Base-by-base conservation (phyloP, 1,284 basidiomycete genomes). In the Leccinum variabile region DNA sequence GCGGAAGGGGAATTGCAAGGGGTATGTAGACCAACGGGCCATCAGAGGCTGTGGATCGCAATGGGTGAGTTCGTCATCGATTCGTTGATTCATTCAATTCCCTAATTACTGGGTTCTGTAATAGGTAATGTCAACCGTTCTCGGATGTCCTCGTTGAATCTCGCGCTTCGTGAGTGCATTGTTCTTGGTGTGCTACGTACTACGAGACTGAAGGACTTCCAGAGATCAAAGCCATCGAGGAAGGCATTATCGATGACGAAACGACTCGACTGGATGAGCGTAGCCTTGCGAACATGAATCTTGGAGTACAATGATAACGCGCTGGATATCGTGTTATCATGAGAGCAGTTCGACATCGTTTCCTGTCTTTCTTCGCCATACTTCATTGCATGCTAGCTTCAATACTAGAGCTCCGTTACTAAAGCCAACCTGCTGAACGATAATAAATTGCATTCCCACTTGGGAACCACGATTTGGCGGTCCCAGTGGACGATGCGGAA, bases 41-140 rank as follows among this genome's bases (percentile, higher is more conserved):
- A 75, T 63, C 67, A 69, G 39, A 66, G 65, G 55, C 53, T 79
- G 18, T 81, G 75, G 72, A 69, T 80, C 56, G 72, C 75, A 64
- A 72, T 75, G 61, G 75, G 79, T 59, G 62, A 60, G 70, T 59
- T 28, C 30, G 33, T 39, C 39, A 52, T 28, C 9, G n/a, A 18
- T 44, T n/a, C 41, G 9, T 44, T 10, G n/a, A 18, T 18, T 44
- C 16, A 10, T 44, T 57, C 18, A 13, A 41, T 5, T 8, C 22
- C 6, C 49, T 54, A 0, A 62, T 41, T 18, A 33, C 30, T 57
- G 41, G 25, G 8, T 25, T 61, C 33, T 14, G 54, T 25, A 16
- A 65, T 66, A 70, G 79, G 75, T 6, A 76, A 72, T 60, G 61
- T 80, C 33, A 61, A 63, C 3, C 71, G 70, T 25, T 71, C 71